These are phyloP conservation scores for Paracorniculantispora psalliotae DNA, from an alignment of 2,329 filamentous ascomycete genomes.

Conservation along the genomic window DNA sequence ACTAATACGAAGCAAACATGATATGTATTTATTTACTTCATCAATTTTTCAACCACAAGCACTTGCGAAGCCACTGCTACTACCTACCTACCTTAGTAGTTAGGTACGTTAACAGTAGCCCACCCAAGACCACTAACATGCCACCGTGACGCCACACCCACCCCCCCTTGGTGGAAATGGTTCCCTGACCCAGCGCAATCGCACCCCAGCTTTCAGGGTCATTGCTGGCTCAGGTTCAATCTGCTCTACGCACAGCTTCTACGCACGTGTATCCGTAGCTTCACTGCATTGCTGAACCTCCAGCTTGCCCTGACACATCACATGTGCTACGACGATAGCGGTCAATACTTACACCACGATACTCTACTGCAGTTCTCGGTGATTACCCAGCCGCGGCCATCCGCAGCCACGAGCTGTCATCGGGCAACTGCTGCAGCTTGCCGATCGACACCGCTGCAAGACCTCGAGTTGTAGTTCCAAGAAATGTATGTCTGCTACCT, in stretches of 20 bases:
- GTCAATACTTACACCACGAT: not conserved
- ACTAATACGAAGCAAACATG: too few species aligned
- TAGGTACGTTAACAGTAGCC: too few species aligned
- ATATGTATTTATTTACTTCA: too few species aligned
- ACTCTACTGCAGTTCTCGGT: not conserved
- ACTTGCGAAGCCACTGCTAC: too few species aligned
- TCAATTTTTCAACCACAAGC: too few species aligned
- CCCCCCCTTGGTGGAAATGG: not conserved
- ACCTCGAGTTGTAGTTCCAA: too few species aligned
- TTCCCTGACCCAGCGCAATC: not conserved
- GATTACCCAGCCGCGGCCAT: not conserved
- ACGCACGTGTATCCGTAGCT: not conserved
- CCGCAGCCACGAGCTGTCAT: not conserved
- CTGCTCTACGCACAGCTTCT: not conserved
- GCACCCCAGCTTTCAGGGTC: conserved; percentile 9
- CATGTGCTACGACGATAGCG: not conserved
- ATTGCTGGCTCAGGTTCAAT: not conserved
- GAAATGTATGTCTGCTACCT: not conserved
- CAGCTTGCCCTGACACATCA: not conserved
- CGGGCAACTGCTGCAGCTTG: not conserved
- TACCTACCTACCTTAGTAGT: too few species aligned
- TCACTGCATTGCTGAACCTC: not conserved
- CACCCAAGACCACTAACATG: conserved; percentile 5
- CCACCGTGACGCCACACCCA: conserved; percentile 9
- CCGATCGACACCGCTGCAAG: not conserved